Conservation (phyloP, 2,329 filamentous ascomycete species). For the Cryphonectria radicalis region DNA sequence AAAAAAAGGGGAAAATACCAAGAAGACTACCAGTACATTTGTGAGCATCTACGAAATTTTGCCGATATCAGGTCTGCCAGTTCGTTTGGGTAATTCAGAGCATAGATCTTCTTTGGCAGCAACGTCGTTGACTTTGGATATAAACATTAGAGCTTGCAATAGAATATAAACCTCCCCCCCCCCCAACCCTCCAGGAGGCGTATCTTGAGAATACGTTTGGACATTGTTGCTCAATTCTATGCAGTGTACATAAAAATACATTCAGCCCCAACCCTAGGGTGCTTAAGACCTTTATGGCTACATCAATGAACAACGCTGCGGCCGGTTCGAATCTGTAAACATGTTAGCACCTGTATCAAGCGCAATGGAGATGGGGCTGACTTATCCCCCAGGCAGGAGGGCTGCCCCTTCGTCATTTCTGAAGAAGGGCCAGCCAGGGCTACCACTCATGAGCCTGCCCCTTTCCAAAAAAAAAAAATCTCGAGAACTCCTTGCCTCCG, state of each 20-base stretch:
- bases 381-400: conserved; percentile 58
- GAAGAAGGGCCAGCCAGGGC: conserved; percentile 55
- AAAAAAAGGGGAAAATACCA: too few relatives aligned
- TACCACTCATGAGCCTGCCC: conserved; percentile 46
- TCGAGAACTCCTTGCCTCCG: conserved; percentile 26
- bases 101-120: too few relatives aligned
- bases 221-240: too few relatives aligned
- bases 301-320: too few relatives aligned
- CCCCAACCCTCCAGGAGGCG: too few relatives aligned
- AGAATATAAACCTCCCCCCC: too few relatives aligned
- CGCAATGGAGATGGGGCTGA: conserved; percentile 34
- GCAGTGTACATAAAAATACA: not conserved
- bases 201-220: not conserved
- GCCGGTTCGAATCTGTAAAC: conserved; percentile 1
- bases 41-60: not conserved
- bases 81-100: not conserved
- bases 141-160: too few relatives aligned
- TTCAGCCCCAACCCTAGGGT: not conserved
- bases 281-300: not conserved
- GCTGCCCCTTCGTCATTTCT: conserved; percentile 55
- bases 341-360: conserved; percentile 35
- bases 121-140: too few relatives aligned
- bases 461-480: conserved; percentile 36
- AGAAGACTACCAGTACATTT: not conserved
- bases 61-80: not conserved